These are phyloP conservation scores for Podila epigama DNA, from an alignment of 192 early-diverging fungal genomes.

Conservation along the genomic window DNA sequence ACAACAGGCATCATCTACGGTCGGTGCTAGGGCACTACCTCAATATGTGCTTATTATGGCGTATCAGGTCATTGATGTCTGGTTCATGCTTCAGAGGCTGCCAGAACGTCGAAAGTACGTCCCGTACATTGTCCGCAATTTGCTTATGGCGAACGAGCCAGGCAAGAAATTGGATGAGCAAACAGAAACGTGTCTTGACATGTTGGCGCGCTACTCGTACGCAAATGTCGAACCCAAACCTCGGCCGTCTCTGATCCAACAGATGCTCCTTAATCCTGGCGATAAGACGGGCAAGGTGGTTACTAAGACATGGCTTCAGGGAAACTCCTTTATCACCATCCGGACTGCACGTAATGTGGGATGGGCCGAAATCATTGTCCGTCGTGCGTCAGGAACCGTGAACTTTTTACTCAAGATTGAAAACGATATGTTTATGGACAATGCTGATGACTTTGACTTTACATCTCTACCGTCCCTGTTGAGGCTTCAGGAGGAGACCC, in stretches of 20 bases:
- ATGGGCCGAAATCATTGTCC: conserved; percentile 84
- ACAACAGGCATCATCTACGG: too few species aligned
- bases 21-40: conserved; percentile 58
- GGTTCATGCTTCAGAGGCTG: conserved; percentile 85
- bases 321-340: conserved; percentile 85
- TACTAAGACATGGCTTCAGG: conserved; percentile 83
- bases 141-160: conserved; percentile 68
- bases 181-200: conserved; percentile 92
- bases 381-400: conserved; percentile 81
- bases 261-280: conserved; percentile 56
- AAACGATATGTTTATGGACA: conserved; percentile 60
- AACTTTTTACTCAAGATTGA: conserved; percentile 74
- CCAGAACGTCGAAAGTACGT: conserved; percentile 81
- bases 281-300: conserved; percentile 56
- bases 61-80: conserved; percentile 90
- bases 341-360: conserved; percentile 67
- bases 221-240: conserved; percentile 75
- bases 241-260: conserved; percentile 55
- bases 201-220: conserved; percentile 88
- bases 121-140: conserved; percentile 78
- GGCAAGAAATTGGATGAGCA: conserved; percentile 78
- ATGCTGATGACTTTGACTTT: conserved; percentile 55
- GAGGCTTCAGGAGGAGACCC: conserved; percentile 49
- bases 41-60: conserved; percentile 92
- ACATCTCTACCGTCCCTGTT: conserved; percentile 59